These are phyloP conservation scores for Casuarina cunninghamiana DNA, from an alignment of 306 rosid species.

Conservation along the genomic window DNA sequence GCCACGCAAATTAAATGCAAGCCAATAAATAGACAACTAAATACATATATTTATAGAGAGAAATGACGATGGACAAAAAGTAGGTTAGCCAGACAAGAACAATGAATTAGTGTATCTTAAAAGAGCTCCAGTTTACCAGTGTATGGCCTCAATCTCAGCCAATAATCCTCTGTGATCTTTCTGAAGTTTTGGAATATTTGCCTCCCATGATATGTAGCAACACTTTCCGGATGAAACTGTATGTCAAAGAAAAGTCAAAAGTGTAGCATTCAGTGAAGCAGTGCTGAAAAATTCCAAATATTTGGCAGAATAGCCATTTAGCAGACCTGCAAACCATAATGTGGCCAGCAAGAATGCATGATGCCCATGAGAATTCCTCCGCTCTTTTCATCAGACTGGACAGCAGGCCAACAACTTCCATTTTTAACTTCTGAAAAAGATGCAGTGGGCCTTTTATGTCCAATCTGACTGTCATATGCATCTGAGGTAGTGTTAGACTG, in stretches of 20 bases:
- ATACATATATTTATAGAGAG: not conserved
- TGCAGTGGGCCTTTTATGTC: constrained; percentile 30
- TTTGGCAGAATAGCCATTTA: constrained; percentile 22
- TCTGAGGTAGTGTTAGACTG: constrained; percentile 39
- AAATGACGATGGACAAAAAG: not conserved
- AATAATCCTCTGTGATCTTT: constrained; percentile 74
- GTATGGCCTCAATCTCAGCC: constrained; percentile 61
- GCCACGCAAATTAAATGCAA: too few relatives aligned
- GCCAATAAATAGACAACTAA: not conserved
- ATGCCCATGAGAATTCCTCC: constrained; percentile 81
- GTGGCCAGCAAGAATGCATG: constrained; percentile 88
- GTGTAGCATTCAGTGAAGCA: constrained; percentile 20
- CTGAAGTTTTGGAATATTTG: constrained; percentile 86
- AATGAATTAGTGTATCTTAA: constrained; percentile 10
- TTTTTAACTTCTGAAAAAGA: constrained; percentile 33
- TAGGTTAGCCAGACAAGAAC: constrained; percentile 12
- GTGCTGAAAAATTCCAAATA: constrained; percentile 15
- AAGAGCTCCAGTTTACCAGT: constrained; percentile 59
- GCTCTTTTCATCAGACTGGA: constrained; percentile 32
- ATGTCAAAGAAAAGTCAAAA: constrained; percentile 36
- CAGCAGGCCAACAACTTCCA: constrained; percentile 32
- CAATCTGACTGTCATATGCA: constrained; percentile 35
- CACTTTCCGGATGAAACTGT: constrained; percentile 99
- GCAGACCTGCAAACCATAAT: constrained; percentile 95
- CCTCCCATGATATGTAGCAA: constrained; percentile 84